Evolutionary conservation across 331 rosid species (phyloP), one percentile per base, ranked within the genome.

Genomic region (Pyrus hybrid): DNA sequence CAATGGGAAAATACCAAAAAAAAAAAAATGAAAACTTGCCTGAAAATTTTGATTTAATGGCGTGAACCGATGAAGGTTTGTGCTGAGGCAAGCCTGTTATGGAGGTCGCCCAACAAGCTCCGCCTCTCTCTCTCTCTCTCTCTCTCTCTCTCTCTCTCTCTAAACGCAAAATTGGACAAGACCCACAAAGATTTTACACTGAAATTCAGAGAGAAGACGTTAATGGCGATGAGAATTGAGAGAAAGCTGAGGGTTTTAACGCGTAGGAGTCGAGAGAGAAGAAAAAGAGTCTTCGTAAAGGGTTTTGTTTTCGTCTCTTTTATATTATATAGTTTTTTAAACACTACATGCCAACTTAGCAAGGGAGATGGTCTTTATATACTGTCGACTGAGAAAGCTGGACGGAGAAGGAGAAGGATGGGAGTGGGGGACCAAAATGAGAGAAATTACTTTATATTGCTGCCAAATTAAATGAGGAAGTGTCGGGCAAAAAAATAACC

Each of bases 21-120:
- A 47, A 32, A 64, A 62, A 32, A 68, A 75, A 29, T 58, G 80
- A 78, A 76, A 75, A 80, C 87, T 29, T 32, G 85, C 91, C 82
- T 62, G 83, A 8, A 21, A 83, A 80, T 71, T 43, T 43, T 81
- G 51, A 30, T 61, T 51, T 56, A 53, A 54, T 54, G 75, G 37
- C 20, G 29, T 30, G 68, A 32, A 68, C 67, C 63, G 67, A 56
- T 58, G 72, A 60, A 57, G 81, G 74, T 32, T 62, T 72, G 51
- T 69, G 78, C 56, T 41, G 68, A 63, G 82, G 75, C 26, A 61
- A 74, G 76, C 82, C 70, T 26, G 84, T 69, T 81, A 85, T 32
- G 68, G 63, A 71, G 54, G 32, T 74, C 20, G 70, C 79, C 43
- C 41, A 58, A 47, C 67, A 77, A 81, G 81, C 80, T 80, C 76